Evolutionary conservation across 2,329 filamentous ascomycete genomes (phyloP).

Genomic region (Stachybotrys echinatus): DNA sequence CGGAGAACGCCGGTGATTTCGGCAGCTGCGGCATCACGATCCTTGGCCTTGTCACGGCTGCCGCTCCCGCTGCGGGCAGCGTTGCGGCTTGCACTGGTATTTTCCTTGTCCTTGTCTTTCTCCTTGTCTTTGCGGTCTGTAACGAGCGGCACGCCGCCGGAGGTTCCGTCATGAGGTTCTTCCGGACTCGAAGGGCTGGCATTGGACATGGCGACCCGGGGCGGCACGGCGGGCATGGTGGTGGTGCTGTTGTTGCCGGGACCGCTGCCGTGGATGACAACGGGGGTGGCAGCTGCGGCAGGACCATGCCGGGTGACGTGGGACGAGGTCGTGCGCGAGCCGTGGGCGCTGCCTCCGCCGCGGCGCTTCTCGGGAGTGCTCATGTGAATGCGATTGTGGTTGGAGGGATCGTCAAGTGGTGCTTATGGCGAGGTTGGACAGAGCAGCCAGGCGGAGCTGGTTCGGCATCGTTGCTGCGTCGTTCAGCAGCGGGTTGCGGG

Average conservation of each 20-base stretch:
- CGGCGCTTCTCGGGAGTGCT: conserved; percentile 40
- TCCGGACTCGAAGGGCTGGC: conserved; percentile 14
- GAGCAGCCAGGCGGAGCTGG: conserved; percentile 15
- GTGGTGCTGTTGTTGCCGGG: conserved; percentile 10
- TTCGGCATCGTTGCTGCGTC: conserved; percentile 22
- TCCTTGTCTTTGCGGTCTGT: conserved; percentile 19
- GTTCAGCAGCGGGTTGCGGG: too few species aligned
- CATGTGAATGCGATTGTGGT: conserved; percentile 20
- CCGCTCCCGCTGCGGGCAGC: conserved; percentile 15
- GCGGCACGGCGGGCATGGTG: conserved; percentile 23
- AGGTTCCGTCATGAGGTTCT: conserved; percentile 15
- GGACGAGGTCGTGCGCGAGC: conserved; percentile 12
- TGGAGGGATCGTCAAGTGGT: conserved; percentile 17
- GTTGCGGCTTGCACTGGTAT: conserved; percentile 7
- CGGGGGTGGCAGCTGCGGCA: not conserved
- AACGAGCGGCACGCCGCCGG: conserved; percentile 11
- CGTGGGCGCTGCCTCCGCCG: conserved; percentile 19
- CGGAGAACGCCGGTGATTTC: conserved; percentile 22
- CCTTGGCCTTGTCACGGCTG: conserved; percentile 13
- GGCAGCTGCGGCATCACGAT: conserved; percentile 20
- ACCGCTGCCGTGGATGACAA: conserved; percentile 17
- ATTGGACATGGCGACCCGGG: conserved; percentile 20
- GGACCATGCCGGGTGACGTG: conserved; percentile 11
- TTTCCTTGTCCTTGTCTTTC: conserved; percentile 19
- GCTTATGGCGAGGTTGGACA: conserved; percentile 15